Evolutionary conservation across 2,329 filamentous ascomycete genomes (phyloP), one percentile per base, ranked within the genome.

Genomic region (Blastomyces gilchristii): DNA sequence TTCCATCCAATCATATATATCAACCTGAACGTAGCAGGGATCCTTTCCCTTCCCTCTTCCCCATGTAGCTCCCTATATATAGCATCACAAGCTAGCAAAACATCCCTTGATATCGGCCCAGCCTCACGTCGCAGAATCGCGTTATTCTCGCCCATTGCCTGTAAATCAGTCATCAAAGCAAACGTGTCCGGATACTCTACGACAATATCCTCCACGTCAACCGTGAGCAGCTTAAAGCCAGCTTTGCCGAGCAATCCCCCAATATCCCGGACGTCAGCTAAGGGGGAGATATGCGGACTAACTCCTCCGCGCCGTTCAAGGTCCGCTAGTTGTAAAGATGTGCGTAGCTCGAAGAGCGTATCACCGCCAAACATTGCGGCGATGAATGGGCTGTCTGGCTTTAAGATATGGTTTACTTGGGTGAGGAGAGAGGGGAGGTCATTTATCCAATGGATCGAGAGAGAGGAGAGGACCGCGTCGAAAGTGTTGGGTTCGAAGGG

Each of bases 1-100:
- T 93, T 95, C 94, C 94, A 99, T 0, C 94, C 94, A 76, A 99
- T 99, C 92, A 97, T 97, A 75, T 94, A 96, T 65, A 99, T 97
- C 69, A 96, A 83, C 68, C 94, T 84, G 73, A 97, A 99, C 0
- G 94, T 99, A 0, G 94, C 94, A 0, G 94, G 94, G 65, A 94
- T 81, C 0, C 77, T 76, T 49, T 73, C 71, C 28, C 71, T 25
- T 84, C 90, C 88, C 53, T 86, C 83, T 70, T 95, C 91, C 22
- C 90, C 92, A 75, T 99, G 91, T 63, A 99, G 77, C 72, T 88
- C 87, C 58, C 85, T 83, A 74, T 99, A 99, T 63, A 99, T 96
- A 50, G 86, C 89, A 67, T 97, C 90, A 34, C 86, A 88, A 8
- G 94, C 94, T 52, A 97, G 78, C 65, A 99, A 77, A 11, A 97